Base-by-base conservation (phyloP, 1,139 yeast genomes). In the Zhuliangozyma blackwelliae region DNA sequence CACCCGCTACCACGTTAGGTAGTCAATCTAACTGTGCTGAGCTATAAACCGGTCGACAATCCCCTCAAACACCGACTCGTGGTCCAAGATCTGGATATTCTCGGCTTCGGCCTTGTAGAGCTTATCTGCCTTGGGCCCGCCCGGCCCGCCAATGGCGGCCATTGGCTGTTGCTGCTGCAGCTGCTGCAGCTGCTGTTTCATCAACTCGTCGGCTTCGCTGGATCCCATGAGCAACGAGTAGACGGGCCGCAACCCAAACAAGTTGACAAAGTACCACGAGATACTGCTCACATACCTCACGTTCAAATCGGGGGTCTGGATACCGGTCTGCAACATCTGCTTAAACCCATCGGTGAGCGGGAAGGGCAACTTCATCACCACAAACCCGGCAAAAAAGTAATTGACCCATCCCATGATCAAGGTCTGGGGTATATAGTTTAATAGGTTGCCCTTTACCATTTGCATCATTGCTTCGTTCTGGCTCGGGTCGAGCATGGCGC, bases 351-450 rank as follows among this genome's bases (percentile, higher is more conserved):
- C 75, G 0, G 98, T 92, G 38, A 92, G 64, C 2, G 96, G 95
- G 45, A 68, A 69, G 5, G 75, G 75, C 28, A 68, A 55, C 46
- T 65, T 68, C 75, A 69, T 86, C 34, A 90, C 76, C 16, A 92
- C 84, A 51, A 89, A 88, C 1, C 97, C 97, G 7, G 94, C 89
- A 58, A 89, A 92, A 63, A 92, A 88, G 50, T 82, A 87, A 56
- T 88, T 88, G 47, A 90, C 92, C 96, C 97, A 92, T 48, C 90
- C 90, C 97, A 92, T 90, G 49, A 90, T 83, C 33, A 89, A 59
- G 0, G 97, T 88, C 61, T 92, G 97, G 1, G 97, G 97, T 13
- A 89, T 77, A 55, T 82, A 87, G 59, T 80, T 86, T 57, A 90
- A 79, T 50, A 88, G 66, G 52, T 88, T 90, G 5, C 83, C 82